Conservation (phyloP, 2,329 filamentous ascomycete genomes). For the Sclerotinia sclerotiorum region DNA sequence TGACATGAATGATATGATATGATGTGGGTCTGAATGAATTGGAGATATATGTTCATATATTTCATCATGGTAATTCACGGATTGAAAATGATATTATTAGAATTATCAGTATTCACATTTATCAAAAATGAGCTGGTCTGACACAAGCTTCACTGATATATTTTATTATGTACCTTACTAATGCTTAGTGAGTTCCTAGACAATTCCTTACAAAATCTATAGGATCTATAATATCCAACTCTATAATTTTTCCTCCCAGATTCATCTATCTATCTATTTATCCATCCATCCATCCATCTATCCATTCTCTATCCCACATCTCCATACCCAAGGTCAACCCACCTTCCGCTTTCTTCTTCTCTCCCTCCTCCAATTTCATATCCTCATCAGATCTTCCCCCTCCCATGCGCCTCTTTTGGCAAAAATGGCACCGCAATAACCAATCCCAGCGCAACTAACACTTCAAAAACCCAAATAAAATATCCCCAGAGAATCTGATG, state of each 20-base stretch:
- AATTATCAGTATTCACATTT: too few relatives aligned
- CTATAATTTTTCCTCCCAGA: not conserved
- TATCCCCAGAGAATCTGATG: conserved; percentile 64
- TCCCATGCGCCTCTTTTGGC: conserved; percentile 39
- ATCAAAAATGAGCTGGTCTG: too few relatives aligned
- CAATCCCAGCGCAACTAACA: conserved; percentile 41
- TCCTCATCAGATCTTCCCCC: not conserved
- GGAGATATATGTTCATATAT: too few relatives aligned
- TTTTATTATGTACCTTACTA: too few relatives aligned
- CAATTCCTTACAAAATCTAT: too few relatives aligned
- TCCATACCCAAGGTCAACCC: accelerated
- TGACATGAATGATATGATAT: too few relatives aligned
- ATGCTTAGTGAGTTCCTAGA: too few relatives aligned
- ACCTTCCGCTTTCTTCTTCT: not conserved
- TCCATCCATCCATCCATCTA: not conserved
- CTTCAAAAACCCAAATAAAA: conserved; percentile 61
- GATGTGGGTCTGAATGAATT: not conserved
- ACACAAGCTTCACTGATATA: too few relatives aligned
- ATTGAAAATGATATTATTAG: not conserved
- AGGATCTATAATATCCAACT: not conserved
- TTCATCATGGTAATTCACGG: too few relatives aligned
- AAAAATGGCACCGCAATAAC: conserved; percentile 42
- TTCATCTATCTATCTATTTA: too few relatives aligned
- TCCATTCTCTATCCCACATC: not conserved
- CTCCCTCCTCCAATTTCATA: not conserved